Percentiles rank a stretch among this genome's conserved stretches.
phyloP scores from a whole-genome alignment of 306 rosid species.

The Carpinus viminea region DNA sequence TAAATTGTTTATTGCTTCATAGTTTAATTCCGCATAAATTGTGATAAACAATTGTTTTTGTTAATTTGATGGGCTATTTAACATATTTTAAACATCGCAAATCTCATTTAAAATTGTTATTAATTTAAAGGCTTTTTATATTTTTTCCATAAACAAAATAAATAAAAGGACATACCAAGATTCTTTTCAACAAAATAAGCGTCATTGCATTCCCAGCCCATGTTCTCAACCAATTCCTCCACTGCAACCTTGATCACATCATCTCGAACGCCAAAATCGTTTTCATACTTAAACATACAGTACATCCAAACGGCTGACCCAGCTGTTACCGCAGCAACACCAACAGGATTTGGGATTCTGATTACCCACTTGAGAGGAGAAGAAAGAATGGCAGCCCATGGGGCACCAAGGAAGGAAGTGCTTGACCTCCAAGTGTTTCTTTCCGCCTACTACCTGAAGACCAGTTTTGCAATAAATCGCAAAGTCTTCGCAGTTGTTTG shows the following conservation, averaged over 20 bases:
- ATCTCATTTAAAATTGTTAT: no score
- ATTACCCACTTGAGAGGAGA: slow-evolving; percentile 77
- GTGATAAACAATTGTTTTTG: no score
- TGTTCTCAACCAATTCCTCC: slow-evolving; percentile 74
- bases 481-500: slow-evolving; percentile 96
- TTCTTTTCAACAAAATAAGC: slow-evolving; percentile 1
- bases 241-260: slow-evolving; percentile 80
- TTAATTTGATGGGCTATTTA: no score
- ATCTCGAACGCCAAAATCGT: slow-evolving; percentile 81
- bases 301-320: slow-evolving; percentile 48
- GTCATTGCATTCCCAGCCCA: slow-evolving; percentile 49
- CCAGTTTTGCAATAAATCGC: slow-evolving; percentile 93
- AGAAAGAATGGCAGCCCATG: slow-evolving; percentile 81
- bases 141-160: no score
- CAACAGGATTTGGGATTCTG: slow-evolving; percentile 73
- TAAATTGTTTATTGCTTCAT: no score
- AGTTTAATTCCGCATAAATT: no score
- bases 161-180: no score
- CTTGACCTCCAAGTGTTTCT: slow-evolving; percentile 56
- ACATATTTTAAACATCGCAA: no score
- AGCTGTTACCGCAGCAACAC: slow-evolving; percentile 70
- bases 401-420: slow-evolving; percentile 75
- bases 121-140: no score
- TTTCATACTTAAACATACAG: slow-evolving; percentile 84
- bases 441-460: slow-evolving; percentile 54